Evolutionary conservation across 805 yeast genomes (phyloP), one percentile per base, ranked within the genome.

Genomic region (Komagataella pseudopastoris): DNA sequence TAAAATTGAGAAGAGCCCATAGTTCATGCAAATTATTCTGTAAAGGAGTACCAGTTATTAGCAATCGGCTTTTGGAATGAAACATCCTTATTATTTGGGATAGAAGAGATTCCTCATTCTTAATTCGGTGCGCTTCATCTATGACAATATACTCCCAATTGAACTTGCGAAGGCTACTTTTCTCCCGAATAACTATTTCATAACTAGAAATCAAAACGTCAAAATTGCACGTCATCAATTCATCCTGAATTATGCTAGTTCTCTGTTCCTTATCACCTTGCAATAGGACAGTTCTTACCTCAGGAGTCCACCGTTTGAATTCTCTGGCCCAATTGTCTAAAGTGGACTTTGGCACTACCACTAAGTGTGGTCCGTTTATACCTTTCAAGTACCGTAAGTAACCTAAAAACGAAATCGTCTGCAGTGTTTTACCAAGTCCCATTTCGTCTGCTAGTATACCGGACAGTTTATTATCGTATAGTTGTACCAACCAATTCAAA

Each of bases 291-390:
- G 84, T 82, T 49, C 75, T 79, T 2, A 85, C 83, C 49, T 85
- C 89, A 1, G 93, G 93, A 2, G 87, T 83, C 93, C 93, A 85
- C 56, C 71, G 78, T 51, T 78, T 74, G 61, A 85, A 81, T 60
- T 85, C 95, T 62, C 91, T 71, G 22, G 77, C 71, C 95, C 95
- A 85, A 60, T 85, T 85, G 56, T 85, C 88, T 57, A 85, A 70
- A 1, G 95, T 85, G 0, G 96, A 88, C 64, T 93, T 93, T 8
- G 99, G 99, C 2, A 90, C 98, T 53, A 91, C 84, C 23, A 93
- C 81, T 48, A 93, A 78, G 61, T 84, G 88, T 0, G 99, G 99
- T 0, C 99, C 99, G 55, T 83, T 85, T 14, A 90, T 77, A 24
- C 80, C 77, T 59, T 75, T 78, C 51, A 80, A 63, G 59, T 78